Percentiles rank a stretch among this genome's conserved stretches.
These are phyloP conservation scores for Kwoniella shivajii DNA, from an alignment of 1,284 basidiomycete genomes.

Conservation along the genomic window DNA sequence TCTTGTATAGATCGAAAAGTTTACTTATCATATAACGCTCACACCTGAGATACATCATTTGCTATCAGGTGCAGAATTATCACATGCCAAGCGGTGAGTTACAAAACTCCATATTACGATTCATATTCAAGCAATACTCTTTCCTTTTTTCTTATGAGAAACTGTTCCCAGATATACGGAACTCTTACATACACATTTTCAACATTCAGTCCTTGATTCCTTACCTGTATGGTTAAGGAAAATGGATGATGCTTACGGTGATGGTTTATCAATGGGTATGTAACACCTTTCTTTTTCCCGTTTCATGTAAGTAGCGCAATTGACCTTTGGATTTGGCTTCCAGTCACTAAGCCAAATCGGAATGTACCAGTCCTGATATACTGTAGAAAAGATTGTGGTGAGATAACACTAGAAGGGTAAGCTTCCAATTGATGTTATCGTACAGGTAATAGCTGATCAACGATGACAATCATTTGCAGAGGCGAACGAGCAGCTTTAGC, in stretches of 20 bases:
- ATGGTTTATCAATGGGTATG: slow-evolving; percentile 75
- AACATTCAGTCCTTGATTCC: slow-evolving; percentile 71
- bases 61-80: slow-evolving; percentile 75
- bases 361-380: slow-evolving; percentile 75
- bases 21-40: slow-evolving; percentile 71
- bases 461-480: slow-evolving; percentile 21
- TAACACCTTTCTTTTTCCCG: slow-evolving; percentile 18
- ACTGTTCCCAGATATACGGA: slow-evolving; percentile 63
- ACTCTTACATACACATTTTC: slow-evolving; percentile 72
- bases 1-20: slow-evolving; percentile 73
- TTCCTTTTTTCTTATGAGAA: neutral
- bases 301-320: neutral
- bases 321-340: no score
- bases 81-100: slow-evolving; percentile 70
- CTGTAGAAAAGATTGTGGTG: slow-evolving; percentile 69
- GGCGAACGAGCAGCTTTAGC: slow-evolving; percentile 47
- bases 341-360: slow-evolving; percentile 75
- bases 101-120: neutral
- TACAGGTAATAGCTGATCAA: neutral
- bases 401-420: slow-evolving; percentile 72
- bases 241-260: slow-evolving; percentile 66
- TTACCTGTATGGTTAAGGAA: slow-evolving; percentile 72
- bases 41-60: slow-evolving; percentile 69
- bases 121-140: neutral
- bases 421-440: slow-evolving; percentile 2